phyloP scores from a whole-genome alignment of 768 basidiomycete species.

The Termitomyces sp. region DNA sequence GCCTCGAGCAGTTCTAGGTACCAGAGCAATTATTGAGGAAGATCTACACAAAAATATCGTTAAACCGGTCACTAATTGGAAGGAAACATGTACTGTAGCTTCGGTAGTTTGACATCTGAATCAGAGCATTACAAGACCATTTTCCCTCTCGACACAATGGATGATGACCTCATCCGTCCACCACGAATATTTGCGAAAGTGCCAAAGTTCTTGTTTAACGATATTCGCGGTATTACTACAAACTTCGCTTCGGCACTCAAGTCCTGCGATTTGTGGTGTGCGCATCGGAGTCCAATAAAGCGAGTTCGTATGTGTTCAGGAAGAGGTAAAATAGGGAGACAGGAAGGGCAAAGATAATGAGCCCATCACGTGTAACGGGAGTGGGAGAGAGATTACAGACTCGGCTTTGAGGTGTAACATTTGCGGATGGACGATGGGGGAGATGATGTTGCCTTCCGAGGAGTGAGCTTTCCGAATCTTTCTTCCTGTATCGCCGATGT shows the following conservation, averaged over 20 bases:
- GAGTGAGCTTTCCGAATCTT: too few relatives aligned
- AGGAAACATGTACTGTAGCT: constrained; percentile 34
- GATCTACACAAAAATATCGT: constrained; percentile 16
- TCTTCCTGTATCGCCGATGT: too few relatives aligned
- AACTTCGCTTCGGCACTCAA: constrained; percentile 52
- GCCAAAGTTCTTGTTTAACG: constrained; percentile 80
- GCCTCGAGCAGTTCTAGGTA: constrained; percentile 50
- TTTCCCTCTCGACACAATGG: constrained; percentile 79
- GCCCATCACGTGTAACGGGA: too few relatives aligned
- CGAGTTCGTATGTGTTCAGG: too few relatives aligned
- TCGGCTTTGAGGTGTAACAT: too few relatives aligned
- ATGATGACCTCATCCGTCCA: constrained; percentile 80
- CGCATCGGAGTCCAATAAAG: too few relatives aligned
- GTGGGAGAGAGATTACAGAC: too few relatives aligned
- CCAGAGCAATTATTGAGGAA: constrained; percentile 43
- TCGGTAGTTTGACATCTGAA: constrained; percentile 40
- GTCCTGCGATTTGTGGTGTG: too few relatives aligned
- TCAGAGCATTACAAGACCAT: constrained; percentile 39
- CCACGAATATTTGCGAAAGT: constrained; percentile 84
- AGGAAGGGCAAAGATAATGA: too few relatives aligned
- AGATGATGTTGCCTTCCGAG: too few relatives aligned
- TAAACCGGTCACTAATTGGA: neutral
- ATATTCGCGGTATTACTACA: constrained; percentile 79
- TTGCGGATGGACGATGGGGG: too few relatives aligned
- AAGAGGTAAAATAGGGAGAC: too few relatives aligned